Percentiles rank a stretch among this genome's conserved stretches.
phyloP scores from a whole-genome alignment of 2,329 filamentous ascomycete genomes.

The Penicillium sp. region DNA sequence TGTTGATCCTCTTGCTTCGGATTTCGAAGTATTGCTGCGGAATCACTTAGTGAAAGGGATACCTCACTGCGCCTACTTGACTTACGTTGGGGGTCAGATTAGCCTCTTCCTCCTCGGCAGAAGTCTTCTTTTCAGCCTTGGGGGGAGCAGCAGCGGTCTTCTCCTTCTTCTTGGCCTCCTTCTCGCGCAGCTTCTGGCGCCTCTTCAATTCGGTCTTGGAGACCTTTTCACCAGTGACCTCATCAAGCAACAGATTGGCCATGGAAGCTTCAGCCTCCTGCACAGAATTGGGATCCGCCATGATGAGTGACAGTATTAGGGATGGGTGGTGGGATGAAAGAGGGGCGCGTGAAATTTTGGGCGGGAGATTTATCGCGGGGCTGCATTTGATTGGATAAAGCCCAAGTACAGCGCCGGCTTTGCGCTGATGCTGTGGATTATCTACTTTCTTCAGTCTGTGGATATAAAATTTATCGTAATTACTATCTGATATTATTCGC shows the following conservation, averaged over 20 bases:
- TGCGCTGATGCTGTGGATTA: not conserved
- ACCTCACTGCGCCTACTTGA: constrained; percentile 3
- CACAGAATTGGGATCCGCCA: constrained; percentile 39
- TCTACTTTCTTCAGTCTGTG: not conserved
- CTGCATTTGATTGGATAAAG: constrained; percentile 23
- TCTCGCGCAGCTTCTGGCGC: constrained; percentile 83
- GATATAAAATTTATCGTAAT: no score
- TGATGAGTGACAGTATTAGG: constrained; percentile 22
- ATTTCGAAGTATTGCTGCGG: constrained; percentile 90
- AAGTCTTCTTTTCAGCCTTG: constrained; percentile 56
- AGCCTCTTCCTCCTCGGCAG: constrained; percentile 58
- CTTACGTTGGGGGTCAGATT: constrained; percentile 69
- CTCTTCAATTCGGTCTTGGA: constrained; percentile 92
- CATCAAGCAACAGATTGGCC: constrained; percentile 76
- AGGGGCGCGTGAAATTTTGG: constrained; percentile 30
- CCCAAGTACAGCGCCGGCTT: constrained; percentile 5
- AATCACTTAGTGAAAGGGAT: constrained; percentile 9
- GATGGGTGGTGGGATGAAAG: constrained; percentile 24
- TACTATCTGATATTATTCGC: no score
- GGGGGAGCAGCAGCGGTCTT: constrained; percentile 65
- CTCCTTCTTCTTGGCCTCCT: constrained; percentile 81
- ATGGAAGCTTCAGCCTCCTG: constrained; percentile 47
- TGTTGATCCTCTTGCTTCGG: constrained; percentile 73
- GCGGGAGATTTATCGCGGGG: constrained; percentile 24
- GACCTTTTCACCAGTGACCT: constrained; percentile 81